Percentiles rank a stretch among this genome's conserved stretches.
These are phyloP conservation scores for Sporothrix phasma DNA, from an alignment of 2,329 filamentous ascomycete species.

Conservation along the genomic window DNA sequence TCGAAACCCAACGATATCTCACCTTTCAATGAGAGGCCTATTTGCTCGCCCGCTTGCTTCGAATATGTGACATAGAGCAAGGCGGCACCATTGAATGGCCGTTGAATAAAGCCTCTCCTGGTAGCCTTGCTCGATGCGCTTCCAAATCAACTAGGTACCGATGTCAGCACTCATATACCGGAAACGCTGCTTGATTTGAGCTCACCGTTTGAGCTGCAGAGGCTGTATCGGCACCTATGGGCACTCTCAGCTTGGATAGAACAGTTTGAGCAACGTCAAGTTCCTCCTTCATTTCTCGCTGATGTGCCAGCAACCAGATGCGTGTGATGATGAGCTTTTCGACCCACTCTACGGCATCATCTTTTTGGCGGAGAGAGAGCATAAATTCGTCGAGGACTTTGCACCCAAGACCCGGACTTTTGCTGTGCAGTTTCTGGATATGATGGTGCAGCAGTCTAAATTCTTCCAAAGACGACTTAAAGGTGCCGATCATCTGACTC, in stretches of 20 bases:
- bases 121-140: slow-evolving; percentile 54
- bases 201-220: slow-evolving; percentile 58
- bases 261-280: slow-evolving; percentile 28
- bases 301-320: slow-evolving; percentile 52
- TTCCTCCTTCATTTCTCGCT: slow-evolving; percentile 27
- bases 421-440: slow-evolving; percentile 53
- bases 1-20: background rate
- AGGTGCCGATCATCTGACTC: slow-evolving; percentile 46
- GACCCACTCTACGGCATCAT: slow-evolving; percentile 45
- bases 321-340: slow-evolving; percentile 60
- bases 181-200: background rate
- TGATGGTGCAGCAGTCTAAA: slow-evolving; percentile 60
- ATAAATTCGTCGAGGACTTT: slow-evolving; percentile 56
- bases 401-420: slow-evolving; percentile 38
- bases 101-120: slow-evolving; percentile 40
- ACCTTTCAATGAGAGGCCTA: slow-evolving; percentile 59
- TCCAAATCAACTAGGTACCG: slow-evolving; percentile 63
- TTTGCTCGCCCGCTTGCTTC: slow-evolving; percentile 55
- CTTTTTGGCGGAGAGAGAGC: slow-evolving; percentile 33
- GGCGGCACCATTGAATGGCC: slow-evolving; percentile 60
- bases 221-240: slow-evolving; percentile 50
- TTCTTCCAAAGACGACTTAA: slow-evolving; percentile 45
- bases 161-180: background rate
- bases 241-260: slow-evolving; percentile 32
- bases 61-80: slow-evolving; percentile 60